A percentile compares a stretch with the other conserved stretches of the same genome.
These are phyloP conservation scores for Pseudogymnoascus sp. DNA, from an alignment of 2,329 filamentous ascomycete species.

Conservation along the genomic window DNA sequence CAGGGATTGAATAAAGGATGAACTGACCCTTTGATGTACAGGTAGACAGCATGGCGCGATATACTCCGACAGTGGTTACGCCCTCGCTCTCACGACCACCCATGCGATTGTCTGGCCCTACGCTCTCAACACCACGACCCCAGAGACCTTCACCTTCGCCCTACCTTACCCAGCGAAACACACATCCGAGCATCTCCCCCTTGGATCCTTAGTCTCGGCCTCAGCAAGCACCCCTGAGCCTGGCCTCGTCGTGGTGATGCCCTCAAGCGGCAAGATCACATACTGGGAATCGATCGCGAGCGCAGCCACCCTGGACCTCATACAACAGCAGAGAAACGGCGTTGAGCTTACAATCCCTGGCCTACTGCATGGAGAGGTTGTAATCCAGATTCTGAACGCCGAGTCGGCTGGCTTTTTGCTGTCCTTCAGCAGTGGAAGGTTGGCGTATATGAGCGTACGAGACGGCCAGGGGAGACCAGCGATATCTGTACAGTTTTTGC, in stretches of 20 bases:
- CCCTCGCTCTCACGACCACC: slow-evolving; percentile 71
- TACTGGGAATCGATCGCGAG: slow-evolving; percentile 96
- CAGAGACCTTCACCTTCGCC: slow-evolving; percentile 73
- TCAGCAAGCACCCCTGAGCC: slow-evolving; percentile 73
- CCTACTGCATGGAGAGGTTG: slow-evolving; percentile 71
- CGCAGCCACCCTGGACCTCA: slow-evolving; percentile 75
- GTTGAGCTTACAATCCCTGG: slow-evolving; percentile 69
- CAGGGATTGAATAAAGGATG: neutral
- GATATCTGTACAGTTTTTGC: slow-evolving; percentile 72
- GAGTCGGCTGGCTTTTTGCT: slow-evolving; percentile 82
- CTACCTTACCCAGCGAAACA: slow-evolving; percentile 67
- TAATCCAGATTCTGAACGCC: slow-evolving; percentile 71
- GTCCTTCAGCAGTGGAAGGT: slow-evolving; percentile 74
- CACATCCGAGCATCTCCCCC: slow-evolving; percentile 64
- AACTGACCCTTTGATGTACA: slow-evolving; percentile 31
- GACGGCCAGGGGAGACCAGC: slow-evolving; percentile 81
- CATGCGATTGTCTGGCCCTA: slow-evolving; percentile 92
- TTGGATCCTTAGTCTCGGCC: slow-evolving; percentile 76
- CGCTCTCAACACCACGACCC: slow-evolving; percentile 57
- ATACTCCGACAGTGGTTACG: slow-evolving; percentile 62
- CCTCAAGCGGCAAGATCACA: slow-evolving; percentile 74
- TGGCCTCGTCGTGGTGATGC: slow-evolving; percentile 80
- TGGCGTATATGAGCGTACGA: slow-evolving; percentile 79
- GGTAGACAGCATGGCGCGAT: slow-evolving; percentile 61
- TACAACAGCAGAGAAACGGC: slow-evolving; percentile 73